Base-by-base conservation (phyloP, 2,329 filamentous ascomycete species). In the Podosphaera aphanis region DNA sequence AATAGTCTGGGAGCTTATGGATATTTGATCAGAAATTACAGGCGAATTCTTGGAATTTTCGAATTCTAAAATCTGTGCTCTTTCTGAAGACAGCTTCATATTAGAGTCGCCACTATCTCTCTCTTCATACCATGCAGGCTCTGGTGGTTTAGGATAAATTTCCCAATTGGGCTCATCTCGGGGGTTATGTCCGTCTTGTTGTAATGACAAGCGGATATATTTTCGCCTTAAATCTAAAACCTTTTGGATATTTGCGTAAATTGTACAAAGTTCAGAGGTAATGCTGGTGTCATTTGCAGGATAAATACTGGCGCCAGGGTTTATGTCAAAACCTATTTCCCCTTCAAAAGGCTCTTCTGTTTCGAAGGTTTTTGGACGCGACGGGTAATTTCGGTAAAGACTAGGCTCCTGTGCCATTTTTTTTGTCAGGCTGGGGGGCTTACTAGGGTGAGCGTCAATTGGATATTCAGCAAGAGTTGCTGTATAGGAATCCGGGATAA, bases 61-160 rank as follows among this genome's bases (percentile, higher is more conserved):
- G 13, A 10, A 5, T 21, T 15, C 15, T n/a, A 41, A 15, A 8
- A 3, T 38, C n/a, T 38, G n/a, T 5, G 13, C 21, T 25, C 18
- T 13, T 7, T 25, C 21, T 18, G 39, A 20, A 10, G 18, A 20
- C 6, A 23, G 10, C 20, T 41, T 41, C 18, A 23, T 20, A 25
- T 23, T 49, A n/a, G 47, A 38, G 43, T 44, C 45, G 10, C 48
- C 47, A 23, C 47, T 44, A 38, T 55, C 50, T 38, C 49, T 52
- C 36, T 59, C 71, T 49, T 74, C 74, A 48, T 77, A 71, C 88
- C 90, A 95, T 2, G 83, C 83, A 15, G 90, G 90, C 56, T 92
- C 83, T 5, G 88, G 90, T 3, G 86, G 86, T 13, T 83, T 76
- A 8, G 90, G 90, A 56, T 95, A 95, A 39, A 98, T 83, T 46